Evolutionary conservation across 352 stramenopile genomes (phyloP).

Genomic region (Phytophthora parvispora): DNA sequence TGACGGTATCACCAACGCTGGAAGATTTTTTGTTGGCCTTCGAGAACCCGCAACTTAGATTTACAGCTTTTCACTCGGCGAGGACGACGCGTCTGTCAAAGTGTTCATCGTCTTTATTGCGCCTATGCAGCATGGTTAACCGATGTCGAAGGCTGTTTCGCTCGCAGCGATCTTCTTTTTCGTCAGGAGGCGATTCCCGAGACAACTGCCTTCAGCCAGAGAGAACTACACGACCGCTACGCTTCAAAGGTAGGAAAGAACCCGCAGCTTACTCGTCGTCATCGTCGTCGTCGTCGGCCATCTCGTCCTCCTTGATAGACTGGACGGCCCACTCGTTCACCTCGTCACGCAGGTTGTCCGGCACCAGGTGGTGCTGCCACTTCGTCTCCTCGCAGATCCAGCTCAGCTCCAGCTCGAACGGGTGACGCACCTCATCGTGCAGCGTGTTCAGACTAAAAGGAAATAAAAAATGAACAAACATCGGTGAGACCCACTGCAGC

Average conservation of each 20-base stretch:
- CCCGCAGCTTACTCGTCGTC: constrained; percentile 59
- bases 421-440: constrained; percentile 98
- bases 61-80: not conserved
- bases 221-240: constrained; percentile 9
- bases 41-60: too few species aligned
- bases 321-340: constrained; percentile 88
- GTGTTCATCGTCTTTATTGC: constrained; percentile 35
- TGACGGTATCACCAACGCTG: too few species aligned
- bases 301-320: constrained; percentile 91
- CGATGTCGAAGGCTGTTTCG: constrained; percentile 1
- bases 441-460: constrained; percentile 93
- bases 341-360: constrained; percentile 89
- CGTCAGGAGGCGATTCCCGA: not conserved
- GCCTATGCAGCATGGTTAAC: constrained; percentile 32
- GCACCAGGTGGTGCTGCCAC: constrained; percentile 97
- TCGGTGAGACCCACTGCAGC: not conserved
- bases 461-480: not conserved
- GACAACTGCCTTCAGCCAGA: not conserved
- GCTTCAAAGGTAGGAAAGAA: constrained; percentile 12
- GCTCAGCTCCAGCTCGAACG: constrained; percentile 98
- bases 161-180: too few species aligned
- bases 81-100: constrained; percentile 15
- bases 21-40: too few species aligned
- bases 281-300: constrained; percentile 90
- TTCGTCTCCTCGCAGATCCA: constrained; percentile 98